A percentile compares a stretch with the other conserved stretches of the same genome.
These are phyloP conservation scores for Sporormia fimetaria DNA, from an alignment of 495 filamentous ascomycete species.

Conservation along the genomic window DNA sequence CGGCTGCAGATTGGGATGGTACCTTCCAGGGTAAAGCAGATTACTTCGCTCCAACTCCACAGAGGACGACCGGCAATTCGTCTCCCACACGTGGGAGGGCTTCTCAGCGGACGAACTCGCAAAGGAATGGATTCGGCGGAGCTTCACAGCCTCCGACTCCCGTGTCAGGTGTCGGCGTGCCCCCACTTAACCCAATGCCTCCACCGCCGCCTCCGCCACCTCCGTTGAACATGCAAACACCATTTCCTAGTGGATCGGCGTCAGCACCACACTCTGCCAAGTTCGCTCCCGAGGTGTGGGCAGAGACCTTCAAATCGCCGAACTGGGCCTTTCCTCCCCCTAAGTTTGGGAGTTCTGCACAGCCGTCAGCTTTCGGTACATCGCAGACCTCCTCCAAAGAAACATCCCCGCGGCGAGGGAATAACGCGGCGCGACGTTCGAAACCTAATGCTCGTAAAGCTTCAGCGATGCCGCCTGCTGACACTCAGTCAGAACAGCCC, in stretches of 20 bases:
- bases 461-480: conserved; percentile 6
- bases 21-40: conserved; percentile 41
- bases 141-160: conserved; percentile 18
- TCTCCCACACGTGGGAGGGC: conserved; percentile 29
- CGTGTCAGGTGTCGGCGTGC: conserved; percentile 5
- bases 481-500: conserved; percentile 6
- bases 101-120: conserved; percentile 18
- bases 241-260: conserved; percentile 17
- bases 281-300: conserved; percentile 59
- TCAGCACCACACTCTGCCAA: conserved; percentile 34
- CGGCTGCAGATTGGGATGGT: conserved; percentile 47
- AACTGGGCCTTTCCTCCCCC: conserved; percentile 37
- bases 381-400: conserved; percentile 15
- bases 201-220: conserved; percentile 22
- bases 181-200: conserved; percentile 7
- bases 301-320: conserved; percentile 48
- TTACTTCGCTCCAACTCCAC: conserved; percentile 38
- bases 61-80: conserved; percentile 24
- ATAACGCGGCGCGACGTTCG: conserved; percentile 9
- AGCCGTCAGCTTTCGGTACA: conserved; percentile 9
- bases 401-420: conserved; percentile 4
- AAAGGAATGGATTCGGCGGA: conserved; percentile 19
- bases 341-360: conserved; percentile 5
- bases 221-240: conserved; percentile 15
- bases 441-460: conserved; percentile 10